Evolutionary conservation across 139 green algal genomes (phyloP).

Genomic region (Gonium pectorale): DNA sequence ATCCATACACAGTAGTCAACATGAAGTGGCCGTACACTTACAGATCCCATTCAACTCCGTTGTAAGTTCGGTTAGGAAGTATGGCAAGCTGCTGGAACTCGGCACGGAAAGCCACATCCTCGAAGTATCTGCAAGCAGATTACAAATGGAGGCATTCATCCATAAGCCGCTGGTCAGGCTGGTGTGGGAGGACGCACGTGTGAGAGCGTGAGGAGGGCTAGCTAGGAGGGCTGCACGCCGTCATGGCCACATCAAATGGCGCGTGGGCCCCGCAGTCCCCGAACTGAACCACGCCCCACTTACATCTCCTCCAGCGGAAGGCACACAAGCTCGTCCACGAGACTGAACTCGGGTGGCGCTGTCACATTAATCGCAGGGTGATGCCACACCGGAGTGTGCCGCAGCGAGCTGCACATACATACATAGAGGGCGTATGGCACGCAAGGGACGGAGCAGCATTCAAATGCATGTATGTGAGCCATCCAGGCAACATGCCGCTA

Average conservation of each 20-base stretch:
- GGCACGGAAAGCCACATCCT: not conserved
- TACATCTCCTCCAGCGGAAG: constrained; percentile 39
- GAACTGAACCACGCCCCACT: too few species aligned
- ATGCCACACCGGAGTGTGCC: not conserved
- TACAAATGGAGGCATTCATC: too few species aligned
- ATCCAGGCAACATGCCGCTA: not conserved
- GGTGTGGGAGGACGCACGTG: too few species aligned
- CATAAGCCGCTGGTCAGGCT: too few species aligned
- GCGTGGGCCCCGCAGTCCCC: too few species aligned
- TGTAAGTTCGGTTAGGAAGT: not conserved
- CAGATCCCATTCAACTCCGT: not conserved
- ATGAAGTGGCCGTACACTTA: too few species aligned
- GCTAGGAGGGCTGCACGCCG: too few species aligned
- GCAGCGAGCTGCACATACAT: constrained; percentile 7
- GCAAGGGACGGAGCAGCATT: not conserved
- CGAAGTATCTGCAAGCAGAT: constrained; percentile 9
- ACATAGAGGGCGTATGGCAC: not conserved
- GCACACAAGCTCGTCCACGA: constrained; percentile 25
- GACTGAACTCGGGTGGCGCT: constrained; percentile 11
- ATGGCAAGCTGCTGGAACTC: not conserved
- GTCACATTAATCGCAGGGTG: not conserved
- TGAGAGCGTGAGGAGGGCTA: too few species aligned
- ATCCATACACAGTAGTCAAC: too few species aligned
- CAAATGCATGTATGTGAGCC: not conserved
- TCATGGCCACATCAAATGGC: too few species aligned